Evolutionary conservation across 2,329 filamentous ascomycete genomes (phyloP), one percentile per base, ranked within the genome.

Genomic region (Colletotrichum falcatum): DNA sequence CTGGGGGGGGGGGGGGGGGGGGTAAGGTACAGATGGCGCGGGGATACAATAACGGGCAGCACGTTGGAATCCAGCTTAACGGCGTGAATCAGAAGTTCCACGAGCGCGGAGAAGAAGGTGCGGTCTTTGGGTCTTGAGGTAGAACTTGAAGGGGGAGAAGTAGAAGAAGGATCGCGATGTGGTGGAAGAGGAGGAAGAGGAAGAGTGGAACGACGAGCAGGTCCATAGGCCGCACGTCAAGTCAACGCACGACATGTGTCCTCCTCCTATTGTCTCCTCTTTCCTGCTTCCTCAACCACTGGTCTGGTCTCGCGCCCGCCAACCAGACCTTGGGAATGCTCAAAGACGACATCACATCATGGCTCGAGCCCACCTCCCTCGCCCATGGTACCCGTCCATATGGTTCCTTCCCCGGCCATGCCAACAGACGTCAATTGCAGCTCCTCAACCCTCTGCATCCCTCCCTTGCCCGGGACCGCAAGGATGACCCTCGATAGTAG

Each of bases 321-420:
- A 65, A 53, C 60, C 44, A 55, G 42, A 23, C 46, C 14, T n/a
- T 49, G 54, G 64, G 58, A 67, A 70, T 58, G 67, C 56, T 59
- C 44, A 37, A 58, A 37, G 61, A 70, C 58, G 63, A 44, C 37
- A 48, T 67, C 58, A 44, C 35, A 33, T 46, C 42, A 9, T 8
- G 33, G 23, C 3, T 23, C 44, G 20, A 49, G 20, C 58, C 44
- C 42, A 61, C 64, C 67, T 67, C 56, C 48, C 48, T 44, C 42
- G 20, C 42, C 42, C 42, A 44, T 3, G 2, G 18, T 42, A 18
- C 39, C 39, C 16, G 16, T 42, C 39, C 16, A 44, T n/a, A n/a
- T 1, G 42, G 42, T n/a, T 20, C 7, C 42, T 9, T 20, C 39
- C 39, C 62, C 30, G 33, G 46, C 58, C 44, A n/a, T 46, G 26